Conservation (phyloP, 768 basidiomycete genomes). For the Suillus subalutaceus region DNA sequence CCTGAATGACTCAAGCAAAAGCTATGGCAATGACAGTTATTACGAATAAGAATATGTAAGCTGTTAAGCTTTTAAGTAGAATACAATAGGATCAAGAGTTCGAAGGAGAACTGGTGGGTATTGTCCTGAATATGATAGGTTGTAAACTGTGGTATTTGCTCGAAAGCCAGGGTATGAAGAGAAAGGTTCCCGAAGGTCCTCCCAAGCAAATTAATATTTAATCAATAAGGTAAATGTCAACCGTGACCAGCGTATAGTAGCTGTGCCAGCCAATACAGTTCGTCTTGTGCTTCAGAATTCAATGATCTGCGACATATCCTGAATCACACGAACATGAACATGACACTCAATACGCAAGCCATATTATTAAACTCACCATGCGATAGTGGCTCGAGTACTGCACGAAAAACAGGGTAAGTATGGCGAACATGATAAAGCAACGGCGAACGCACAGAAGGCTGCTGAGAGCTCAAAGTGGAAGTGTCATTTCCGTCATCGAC, state of each 20-base stretch:
- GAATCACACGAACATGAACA: background rate
- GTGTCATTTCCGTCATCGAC: background rate
- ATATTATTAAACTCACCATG: background rate
- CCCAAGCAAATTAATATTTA: background rate
- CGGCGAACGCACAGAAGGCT: background rate
- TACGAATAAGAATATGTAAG: background rate
- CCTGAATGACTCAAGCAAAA: background rate
- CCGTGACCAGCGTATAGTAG: background rate
- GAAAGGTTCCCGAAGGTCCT: background rate
- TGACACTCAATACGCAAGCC: background rate
- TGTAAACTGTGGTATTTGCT: background rate
- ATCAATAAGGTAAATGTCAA: background rate
- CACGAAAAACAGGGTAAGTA: background rate
- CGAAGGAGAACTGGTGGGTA: background rate
- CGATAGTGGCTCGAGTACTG: conserved; percentile 4
- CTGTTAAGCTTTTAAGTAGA: background rate
- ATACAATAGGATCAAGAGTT: background rate
- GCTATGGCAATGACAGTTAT: background rate
- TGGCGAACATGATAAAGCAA: background rate
- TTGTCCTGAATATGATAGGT: background rate
- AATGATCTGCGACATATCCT: conserved; percentile 1
- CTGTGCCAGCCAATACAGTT: background rate
- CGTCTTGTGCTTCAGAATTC: background rate
- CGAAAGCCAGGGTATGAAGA: background rate
- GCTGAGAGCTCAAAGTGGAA: conserved; percentile 5